Evolutionary conservation across 306 rosid genomes (phyloP).

Genomic region (Prunus salicina): DNA sequence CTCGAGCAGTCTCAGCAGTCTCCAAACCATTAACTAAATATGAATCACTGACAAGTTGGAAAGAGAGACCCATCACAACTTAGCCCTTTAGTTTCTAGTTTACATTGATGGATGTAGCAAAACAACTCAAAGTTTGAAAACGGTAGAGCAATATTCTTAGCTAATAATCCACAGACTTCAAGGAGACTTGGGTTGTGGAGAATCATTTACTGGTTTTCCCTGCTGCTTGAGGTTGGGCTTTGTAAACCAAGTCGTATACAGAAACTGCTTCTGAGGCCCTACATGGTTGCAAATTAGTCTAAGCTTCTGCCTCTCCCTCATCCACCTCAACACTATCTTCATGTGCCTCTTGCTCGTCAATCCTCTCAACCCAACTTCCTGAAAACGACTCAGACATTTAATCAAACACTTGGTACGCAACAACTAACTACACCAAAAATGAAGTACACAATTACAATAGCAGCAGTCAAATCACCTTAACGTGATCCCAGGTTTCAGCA

Average conservation of each 20-base stretch:
- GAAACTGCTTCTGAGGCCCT: slow-evolving; percentile 79
- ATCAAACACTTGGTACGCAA: not conserved
- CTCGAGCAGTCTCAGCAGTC: not conserved
- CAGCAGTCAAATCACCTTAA: slow-evolving; percentile 41
- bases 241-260: slow-evolving; percentile 82
- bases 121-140: not conserved
- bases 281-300: slow-evolving; percentile 76
- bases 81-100: not conserved
- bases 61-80: not conserved
- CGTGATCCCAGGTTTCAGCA: slow-evolving; percentile 75
- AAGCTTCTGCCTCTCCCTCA: slow-evolving; percentile 89
- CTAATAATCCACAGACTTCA: slow-evolving; percentile 8
- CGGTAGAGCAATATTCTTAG: not conserved
- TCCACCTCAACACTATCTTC: slow-evolving; percentile 85
- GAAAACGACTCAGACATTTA: not conserved
- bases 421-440: not conserved
- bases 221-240: slow-evolving; percentile 40
- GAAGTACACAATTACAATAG: not conserved
- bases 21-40: not conserved
- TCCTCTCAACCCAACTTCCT: slow-evolving; percentile 83
- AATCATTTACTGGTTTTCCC: slow-evolving; percentile 23
- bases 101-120: not conserved
- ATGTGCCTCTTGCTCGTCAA: slow-evolving; percentile 82
- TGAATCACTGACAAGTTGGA: not conserved
- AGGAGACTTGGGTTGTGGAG: slow-evolving; percentile 35